A percentile compares a stretch with the other conserved stretches of the same genome.
These are phyloP conservation scores for Corinectria fuckeliana DNA, from an alignment of 2,329 filamentous ascomycete species.

Conservation along the genomic window DNA sequence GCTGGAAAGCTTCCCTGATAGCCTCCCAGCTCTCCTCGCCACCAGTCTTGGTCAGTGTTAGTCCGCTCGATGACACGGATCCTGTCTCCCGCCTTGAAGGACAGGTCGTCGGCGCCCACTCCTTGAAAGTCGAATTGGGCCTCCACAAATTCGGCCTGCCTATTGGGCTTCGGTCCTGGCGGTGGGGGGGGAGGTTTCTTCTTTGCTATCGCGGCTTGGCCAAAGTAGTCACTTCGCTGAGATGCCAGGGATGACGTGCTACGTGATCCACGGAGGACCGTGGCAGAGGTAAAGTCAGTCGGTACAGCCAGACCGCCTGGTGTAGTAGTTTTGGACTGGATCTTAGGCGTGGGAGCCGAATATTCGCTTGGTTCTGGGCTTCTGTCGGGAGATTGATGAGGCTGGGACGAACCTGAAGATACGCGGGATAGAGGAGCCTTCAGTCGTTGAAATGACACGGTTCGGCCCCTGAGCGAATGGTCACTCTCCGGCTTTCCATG, in stretches of 20 bases:
- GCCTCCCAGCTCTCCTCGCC: slow-evolving; percentile 18
- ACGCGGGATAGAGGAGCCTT: slow-evolving; percentile 8
- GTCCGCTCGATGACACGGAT: slow-evolving; percentile 19
- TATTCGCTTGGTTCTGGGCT: neutral
- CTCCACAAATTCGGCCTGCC: slow-evolving; percentile 14
- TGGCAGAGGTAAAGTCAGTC: slow-evolving; percentile 22
- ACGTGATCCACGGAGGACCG: slow-evolving; percentile 8
- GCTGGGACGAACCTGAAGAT: slow-evolving; percentile 9
- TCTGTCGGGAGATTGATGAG: neutral
- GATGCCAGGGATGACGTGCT: slow-evolving; percentile 3
- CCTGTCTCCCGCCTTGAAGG: slow-evolving; percentile 17
- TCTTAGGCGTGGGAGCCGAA: neutral
- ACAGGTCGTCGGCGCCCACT: slow-evolving; percentile 15
- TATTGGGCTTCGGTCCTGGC: slow-evolving; percentile 15
- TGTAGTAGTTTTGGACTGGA: neutral
- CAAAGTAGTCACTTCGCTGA: slow-evolving; percentile 11
- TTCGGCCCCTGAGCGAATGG: neutral
- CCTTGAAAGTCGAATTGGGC: slow-evolving; percentile 20
- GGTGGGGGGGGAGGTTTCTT: slow-evolving; percentile 20
- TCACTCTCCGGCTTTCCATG: neutral
- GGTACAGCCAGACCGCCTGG: slow-evolving; percentile 5
- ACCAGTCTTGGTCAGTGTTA: slow-evolving; percentile 22
- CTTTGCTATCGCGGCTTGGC: slow-evolving; percentile 12
- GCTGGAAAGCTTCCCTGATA: slow-evolving; percentile 18
- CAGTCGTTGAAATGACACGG: neutral